These are phyloP conservation scores for Trichoderma pleuroti DNA, from an alignment of 2,329 filamentous ascomycete genomes.

Conservation along the genomic window DNA sequence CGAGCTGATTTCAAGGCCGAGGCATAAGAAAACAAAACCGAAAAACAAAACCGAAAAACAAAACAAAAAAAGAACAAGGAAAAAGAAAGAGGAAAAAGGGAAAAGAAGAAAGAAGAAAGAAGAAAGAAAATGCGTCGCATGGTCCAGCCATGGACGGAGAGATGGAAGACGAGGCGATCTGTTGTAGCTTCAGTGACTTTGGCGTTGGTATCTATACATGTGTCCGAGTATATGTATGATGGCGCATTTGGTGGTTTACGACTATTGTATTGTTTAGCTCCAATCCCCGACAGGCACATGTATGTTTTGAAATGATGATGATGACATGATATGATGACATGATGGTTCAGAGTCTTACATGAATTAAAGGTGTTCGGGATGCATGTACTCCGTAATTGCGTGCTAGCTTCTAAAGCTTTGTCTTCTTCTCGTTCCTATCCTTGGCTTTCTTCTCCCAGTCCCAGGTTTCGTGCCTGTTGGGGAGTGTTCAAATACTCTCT, in stretches of 20 bases:
- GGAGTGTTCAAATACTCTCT: not conserved
- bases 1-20: slow-evolving; percentile 9
- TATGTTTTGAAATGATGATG: not conserved
- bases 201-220: not conserved
- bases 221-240: not conserved
- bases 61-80: not conserved
- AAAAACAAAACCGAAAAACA: not conserved
- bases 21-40: not conserved
- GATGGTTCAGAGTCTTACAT: not conserved
- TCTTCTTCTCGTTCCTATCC: not conserved
- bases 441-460: slow-evolving; percentile 4
- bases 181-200: not conserved
- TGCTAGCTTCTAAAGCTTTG: not conserved
- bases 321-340: not conserved
- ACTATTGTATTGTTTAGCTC: not conserved
- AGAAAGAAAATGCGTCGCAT: not conserved
- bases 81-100: not conserved
- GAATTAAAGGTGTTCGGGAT: not conserved
- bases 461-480: slow-evolving; percentile 1
- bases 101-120: not conserved
- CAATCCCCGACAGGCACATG: not conserved
- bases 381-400: too few relatives aligned
- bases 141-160: not conserved
- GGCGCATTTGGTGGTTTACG: not conserved
- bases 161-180: too few relatives aligned